Conservation (phyloP, 805 yeast species). For the Metschnikowia picachoensis region DNA sequence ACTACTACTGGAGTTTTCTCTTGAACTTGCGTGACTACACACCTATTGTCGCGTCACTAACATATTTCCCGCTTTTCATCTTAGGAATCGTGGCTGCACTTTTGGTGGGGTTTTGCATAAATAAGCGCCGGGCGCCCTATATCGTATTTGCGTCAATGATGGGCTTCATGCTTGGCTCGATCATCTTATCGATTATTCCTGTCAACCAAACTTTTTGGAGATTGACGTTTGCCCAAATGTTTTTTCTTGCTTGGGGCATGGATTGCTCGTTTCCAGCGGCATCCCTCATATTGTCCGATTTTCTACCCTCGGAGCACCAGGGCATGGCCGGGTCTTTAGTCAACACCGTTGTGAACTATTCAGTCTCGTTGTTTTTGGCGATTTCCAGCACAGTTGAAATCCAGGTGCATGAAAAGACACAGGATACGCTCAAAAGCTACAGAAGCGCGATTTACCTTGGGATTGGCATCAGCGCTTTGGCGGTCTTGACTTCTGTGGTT, state of each 20-base stretch:
- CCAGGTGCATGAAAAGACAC: slow-evolving; percentile 6
- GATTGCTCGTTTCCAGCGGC: slow-evolving; percentile 77
- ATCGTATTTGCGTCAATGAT: slow-evolving; percentile 48
- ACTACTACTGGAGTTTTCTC: slow-evolving; percentile 52
- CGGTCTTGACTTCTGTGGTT: slow-evolving; percentile 28
- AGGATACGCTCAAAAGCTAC: slow-evolving; percentile 39
- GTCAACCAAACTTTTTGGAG: slow-evolving; percentile 57
- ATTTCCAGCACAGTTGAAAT: slow-evolving; percentile 64
- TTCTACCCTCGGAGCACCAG: slow-evolving; percentile 59
- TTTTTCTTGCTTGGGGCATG: slow-evolving; percentile 68
- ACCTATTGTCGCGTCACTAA: slow-evolving; percentile 33
- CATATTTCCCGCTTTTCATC: slow-evolving; percentile 44
- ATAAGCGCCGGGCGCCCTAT: slow-evolving; percentile 45
- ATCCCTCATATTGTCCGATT: slow-evolving; percentile 56
- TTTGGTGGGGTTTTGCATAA: slow-evolving; percentile 45
- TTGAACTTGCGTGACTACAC: slow-evolving; percentile 47
- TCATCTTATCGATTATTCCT: slow-evolving; percentile 55
- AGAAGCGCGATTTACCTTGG: slow-evolving; percentile 59
- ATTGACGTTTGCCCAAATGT: slow-evolving; percentile 51
- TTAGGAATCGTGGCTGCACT: slow-evolving; percentile 56
- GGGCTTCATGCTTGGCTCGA: slow-evolving; percentile 52
- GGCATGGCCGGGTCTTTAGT: slow-evolving; percentile 78
- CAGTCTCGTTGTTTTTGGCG: slow-evolving; percentile 66
- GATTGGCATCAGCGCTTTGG: slow-evolving; percentile 54
- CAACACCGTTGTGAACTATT: slow-evolving; percentile 66